phyloP scores from a whole-genome alignment of 805 yeast species.

The Debaryomyces castellii region DNA sequence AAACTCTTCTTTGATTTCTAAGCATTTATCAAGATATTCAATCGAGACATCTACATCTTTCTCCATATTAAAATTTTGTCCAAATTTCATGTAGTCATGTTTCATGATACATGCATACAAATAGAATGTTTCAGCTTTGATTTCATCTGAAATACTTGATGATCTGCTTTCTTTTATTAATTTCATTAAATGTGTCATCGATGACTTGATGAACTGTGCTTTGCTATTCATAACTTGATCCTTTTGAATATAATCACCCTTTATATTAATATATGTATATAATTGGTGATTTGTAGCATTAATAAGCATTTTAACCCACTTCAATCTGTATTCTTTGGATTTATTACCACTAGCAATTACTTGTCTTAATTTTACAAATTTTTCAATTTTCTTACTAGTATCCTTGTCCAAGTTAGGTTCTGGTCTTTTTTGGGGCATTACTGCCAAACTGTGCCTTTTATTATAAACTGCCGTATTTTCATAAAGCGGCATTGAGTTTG shows the following conservation, averaged over 20 bases:
- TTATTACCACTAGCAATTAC: slow-evolving; percentile 43
- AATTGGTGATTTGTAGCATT: slow-evolving; percentile 37
- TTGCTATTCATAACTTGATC: slow-evolving; percentile 32
- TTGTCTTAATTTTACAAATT: slow-evolving; percentile 31
- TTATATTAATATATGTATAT: slow-evolving; percentile 41
- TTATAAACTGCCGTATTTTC: neutral
- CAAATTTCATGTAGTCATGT: slow-evolving; percentile 31
- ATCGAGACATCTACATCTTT: slow-evolving; percentile 28
- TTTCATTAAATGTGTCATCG: slow-evolving; percentile 36
- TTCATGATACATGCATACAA: slow-evolving; percentile 38
- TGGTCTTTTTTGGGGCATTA: neutral
- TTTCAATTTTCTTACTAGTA: slow-evolving; percentile 30
- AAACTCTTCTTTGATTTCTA: slow-evolving; percentile 30
- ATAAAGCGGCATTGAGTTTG: neutral
- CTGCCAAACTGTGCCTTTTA: neutral
- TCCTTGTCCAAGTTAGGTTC: slow-evolving; percentile 16
- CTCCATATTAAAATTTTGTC: slow-evolving; percentile 36
- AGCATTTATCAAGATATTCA: slow-evolving; percentile 28
- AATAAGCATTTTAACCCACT: slow-evolving; percentile 44
- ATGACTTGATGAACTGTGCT: slow-evolving; percentile 36
- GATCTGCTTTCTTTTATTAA: slow-evolving; percentile 33
- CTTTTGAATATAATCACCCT: slow-evolving; percentile 34
- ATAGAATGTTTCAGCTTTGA: slow-evolving; percentile 31
- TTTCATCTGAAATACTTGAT: slow-evolving; percentile 14
- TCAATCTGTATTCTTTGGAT: slow-evolving; percentile 37